phyloP scores from a whole-genome alignment of 768 basidiomycete species.

The Flagelloscypha sp. region DNA sequence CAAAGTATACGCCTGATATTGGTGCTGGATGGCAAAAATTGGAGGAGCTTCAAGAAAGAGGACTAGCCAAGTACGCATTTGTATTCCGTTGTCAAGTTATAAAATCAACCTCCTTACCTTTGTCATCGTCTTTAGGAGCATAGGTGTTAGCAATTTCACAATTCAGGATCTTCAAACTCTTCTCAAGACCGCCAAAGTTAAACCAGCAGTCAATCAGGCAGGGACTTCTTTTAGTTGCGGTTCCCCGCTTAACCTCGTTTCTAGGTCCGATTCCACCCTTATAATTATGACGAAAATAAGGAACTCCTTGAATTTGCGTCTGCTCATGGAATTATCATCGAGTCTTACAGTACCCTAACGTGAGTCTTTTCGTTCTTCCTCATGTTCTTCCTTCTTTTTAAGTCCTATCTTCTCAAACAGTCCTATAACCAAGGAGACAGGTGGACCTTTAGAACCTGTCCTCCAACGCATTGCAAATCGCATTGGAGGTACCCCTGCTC shows the following conservation, averaged over 20 bases:
- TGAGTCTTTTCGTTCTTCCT: slow-evolving; percentile 32
- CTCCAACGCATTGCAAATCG: slow-evolving; percentile 44
- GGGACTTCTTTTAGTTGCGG: slow-evolving; percentile 1
- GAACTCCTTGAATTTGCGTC: slow-evolving; percentile 45
- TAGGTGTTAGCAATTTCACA: slow-evolving; percentile 66
- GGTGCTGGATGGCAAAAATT: slow-evolving; percentile 45
- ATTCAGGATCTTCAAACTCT: slow-evolving; percentile 44
- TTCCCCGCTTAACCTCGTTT: neutral
- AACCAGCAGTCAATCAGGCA: slow-evolving; percentile 71
- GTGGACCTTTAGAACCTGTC: slow-evolving; percentile 56
- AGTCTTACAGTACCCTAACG: slow-evolving; percentile 58
- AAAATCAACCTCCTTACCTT: neutral
- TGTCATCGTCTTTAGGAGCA: slow-evolving; percentile 36
- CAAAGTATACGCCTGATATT: slow-evolving; percentile 23
- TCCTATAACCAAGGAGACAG: slow-evolving; percentile 50
- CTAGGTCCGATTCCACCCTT: slow-evolving; percentile 65
- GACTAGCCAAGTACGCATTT: slow-evolving; percentile 29
- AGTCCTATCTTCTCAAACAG: slow-evolving; percentile 18
- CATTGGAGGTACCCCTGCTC: slow-evolving; percentile 48
- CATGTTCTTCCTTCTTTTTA: slow-evolving; percentile 5
- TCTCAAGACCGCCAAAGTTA: slow-evolving; percentile 40
- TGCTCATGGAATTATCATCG: slow-evolving; percentile 51
- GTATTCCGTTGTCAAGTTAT: neutral
- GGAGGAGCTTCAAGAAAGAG: slow-evolving; percentile 43
- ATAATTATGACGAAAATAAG: slow-evolving; percentile 54